phyloP scores from a whole-genome alignment of 225 moss, liverwort and hornwort species.

The Polytrichum formosum region DNA sequence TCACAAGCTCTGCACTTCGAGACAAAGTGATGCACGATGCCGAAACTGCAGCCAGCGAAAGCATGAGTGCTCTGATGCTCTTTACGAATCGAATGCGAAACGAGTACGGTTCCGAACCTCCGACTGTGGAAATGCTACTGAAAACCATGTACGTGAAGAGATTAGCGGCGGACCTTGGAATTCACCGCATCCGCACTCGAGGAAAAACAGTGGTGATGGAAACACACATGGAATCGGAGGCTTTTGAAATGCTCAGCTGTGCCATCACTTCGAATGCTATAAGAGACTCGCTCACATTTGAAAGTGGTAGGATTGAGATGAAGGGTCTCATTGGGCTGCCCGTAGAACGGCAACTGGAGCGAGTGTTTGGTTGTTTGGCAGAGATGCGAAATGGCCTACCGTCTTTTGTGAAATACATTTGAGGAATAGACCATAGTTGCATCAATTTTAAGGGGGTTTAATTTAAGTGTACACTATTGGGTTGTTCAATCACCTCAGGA shows the following conservation, averaged over 20 bases:
- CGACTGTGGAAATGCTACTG: slow-evolving; percentile 58
- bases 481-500: too few relatives aligned
- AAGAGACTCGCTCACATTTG: slow-evolving; percentile 57
- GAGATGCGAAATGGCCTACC: slow-evolving; percentile 87
- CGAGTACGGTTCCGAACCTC: slow-evolving; percentile 74
- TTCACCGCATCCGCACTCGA: slow-evolving; percentile 74
- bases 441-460: too few relatives aligned
- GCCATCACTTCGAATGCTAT: slow-evolving; percentile 57
- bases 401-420: slow-evolving; percentile 85
- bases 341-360: slow-evolving; percentile 78
- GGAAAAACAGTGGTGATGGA: slow-evolving; percentile 85
- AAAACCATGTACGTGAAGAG: slow-evolving; percentile 78
- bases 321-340: slow-evolving; percentile 85
- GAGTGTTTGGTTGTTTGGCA: slow-evolving; percentile 77
- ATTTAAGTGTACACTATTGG: too few relatives aligned
- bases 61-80: slow-evolving; percentile 67
- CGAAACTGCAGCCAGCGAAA: slow-evolving; percentile 68
- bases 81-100: slow-evolving; percentile 84
- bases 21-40: slow-evolving; percentile 54
- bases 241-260: slow-evolving; percentile 74
- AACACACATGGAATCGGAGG: slow-evolving; percentile 72
- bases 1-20: slow-evolving; percentile 53
- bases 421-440: slow-evolving; percentile 5
- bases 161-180: slow-evolving; percentile 86
- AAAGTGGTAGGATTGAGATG: slow-evolving; percentile 72